A percentile compares a stretch with the other conserved stretches of the same genome.
Conservation (phyloP, 345 rosid species). For the Carallia pectinifolia region DNA sequence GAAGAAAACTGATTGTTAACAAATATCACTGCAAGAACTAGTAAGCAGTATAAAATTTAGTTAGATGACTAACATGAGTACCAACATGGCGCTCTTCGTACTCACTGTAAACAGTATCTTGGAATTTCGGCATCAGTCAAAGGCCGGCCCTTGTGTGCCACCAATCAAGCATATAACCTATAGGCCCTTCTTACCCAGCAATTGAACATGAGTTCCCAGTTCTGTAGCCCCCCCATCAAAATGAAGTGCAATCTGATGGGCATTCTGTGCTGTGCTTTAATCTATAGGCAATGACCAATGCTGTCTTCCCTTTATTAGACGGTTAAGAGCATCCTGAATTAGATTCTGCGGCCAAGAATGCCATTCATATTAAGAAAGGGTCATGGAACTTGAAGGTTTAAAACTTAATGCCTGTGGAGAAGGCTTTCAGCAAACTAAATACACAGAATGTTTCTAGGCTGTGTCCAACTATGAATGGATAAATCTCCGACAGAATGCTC, state of each 20-base stretch:
- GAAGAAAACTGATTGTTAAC: neutral
- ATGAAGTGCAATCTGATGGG: slow-evolving; percentile 79
- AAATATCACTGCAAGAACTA: neutral
- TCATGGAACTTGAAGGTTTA: neutral
- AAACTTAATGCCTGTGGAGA: slow-evolving; percentile 1
- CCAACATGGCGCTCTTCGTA: neutral
- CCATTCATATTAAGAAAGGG: neutral
- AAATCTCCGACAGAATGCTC: slow-evolving; percentile 5
- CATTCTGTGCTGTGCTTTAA: slow-evolving; percentile 88
- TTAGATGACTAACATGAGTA: neutral
- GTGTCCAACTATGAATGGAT: too few species aligned
- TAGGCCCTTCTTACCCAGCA: slow-evolving; percentile 65
- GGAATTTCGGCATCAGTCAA: slow-evolving; percentile 44
- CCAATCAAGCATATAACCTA: slow-evolving; percentile 84
- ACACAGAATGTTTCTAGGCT: neutral
- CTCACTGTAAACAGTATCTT: neutral
- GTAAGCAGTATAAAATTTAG: neutral
- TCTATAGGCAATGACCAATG: slow-evolving; percentile 88
- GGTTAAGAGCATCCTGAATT: slow-evolving; percentile 81
- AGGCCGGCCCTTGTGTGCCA: slow-evolving; percentile 90
- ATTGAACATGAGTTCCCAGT: slow-evolving; percentile 77
- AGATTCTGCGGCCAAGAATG: slow-evolving; percentile 49
- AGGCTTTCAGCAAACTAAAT: neutral
- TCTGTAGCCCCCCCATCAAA: slow-evolving; percentile 71
- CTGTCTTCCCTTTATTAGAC: slow-evolving; percentile 79